Conservation (phyloP, 1,139 yeast species). For the Sugiyamaella pinicola region DNA sequence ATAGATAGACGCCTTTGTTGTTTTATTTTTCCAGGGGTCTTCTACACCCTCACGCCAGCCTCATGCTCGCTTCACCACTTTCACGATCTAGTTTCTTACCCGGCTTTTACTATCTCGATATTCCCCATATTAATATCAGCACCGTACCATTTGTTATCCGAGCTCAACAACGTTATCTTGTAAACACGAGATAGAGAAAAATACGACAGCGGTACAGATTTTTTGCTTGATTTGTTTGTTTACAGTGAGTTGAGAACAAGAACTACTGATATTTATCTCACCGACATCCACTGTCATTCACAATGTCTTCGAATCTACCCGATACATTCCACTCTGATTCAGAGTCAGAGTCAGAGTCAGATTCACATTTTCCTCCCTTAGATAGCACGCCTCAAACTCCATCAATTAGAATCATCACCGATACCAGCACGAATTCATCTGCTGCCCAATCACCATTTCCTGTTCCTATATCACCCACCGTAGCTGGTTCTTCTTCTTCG, state of each 20-base stretch:
- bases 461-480: constrained; percentile 5
- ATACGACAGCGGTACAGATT: no score
- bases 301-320: constrained; percentile 11
- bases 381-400: background rate
- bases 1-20: no score
- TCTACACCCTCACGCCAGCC: background rate
- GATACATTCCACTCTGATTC: constrained; percentile 11
- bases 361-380: background rate
- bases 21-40: no score
- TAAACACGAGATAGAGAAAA: no score
- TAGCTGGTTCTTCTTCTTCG: background rate
- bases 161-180: background rate
- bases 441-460: background rate
- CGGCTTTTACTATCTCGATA: background rate
- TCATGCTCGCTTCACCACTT: background rate
- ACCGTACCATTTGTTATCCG: background rate
- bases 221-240: no score
- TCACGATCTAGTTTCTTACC: background rate
- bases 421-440: background rate
- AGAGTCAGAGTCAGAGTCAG: constrained; percentile 5
- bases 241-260: no score
- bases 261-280: no score
- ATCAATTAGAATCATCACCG: background rate
- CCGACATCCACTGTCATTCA: background rate
- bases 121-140: background rate